Evolutionary conservation across 768 basidiomycete species (phyloP), one percentile per base, ranked within the genome.

Genomic region (Ramaria sp.): DNA sequence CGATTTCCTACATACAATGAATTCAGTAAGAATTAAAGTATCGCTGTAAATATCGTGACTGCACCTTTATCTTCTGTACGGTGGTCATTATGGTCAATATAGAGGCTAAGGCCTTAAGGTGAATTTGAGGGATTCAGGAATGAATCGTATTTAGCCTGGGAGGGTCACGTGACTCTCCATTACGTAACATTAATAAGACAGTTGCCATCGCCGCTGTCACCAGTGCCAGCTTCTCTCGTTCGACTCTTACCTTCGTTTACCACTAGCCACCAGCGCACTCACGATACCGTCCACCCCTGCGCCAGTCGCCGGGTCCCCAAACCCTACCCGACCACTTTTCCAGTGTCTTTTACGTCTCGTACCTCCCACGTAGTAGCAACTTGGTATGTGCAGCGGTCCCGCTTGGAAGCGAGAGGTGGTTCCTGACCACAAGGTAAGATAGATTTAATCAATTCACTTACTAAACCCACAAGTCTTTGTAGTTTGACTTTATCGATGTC

Each of bases 401-500:
- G 83, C 88, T 63, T 96, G 94, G 96, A 98, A 98, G 77, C 80
- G 93, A 67, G 96, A 97, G 77, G 81, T 88, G 64, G 93, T 97
- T 46, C 91, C 89, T 54, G 96, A 97, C 74, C 96, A 98, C 73
- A 99, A 98, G 80, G 95, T 92, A 60, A 55, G 76, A 60, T 56
- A 12, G 43, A 37, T 12, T 33, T 19, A n/a, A 46, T 31, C 22
- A 43, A 13, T 34, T 27, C 22, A 22, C 24, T 30, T 22, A 27
- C 9, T 4, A 33, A 34, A 27, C 10, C n/a, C 24, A 45, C 42
- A 9, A n/a, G 1, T 48, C 22, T 53, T 45, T 34, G 19, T 61
- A 98, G 96, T 98, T 97, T 65, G 95, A 98, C 77, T 97, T 97
- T 66, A 79, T 99, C 66, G 92, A 97, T 71, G 86, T 88, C 20